Base-by-base conservation (phyloP, 2,329 filamentous ascomycete genomes). In the Sporothrix brasiliensis region DNA sequence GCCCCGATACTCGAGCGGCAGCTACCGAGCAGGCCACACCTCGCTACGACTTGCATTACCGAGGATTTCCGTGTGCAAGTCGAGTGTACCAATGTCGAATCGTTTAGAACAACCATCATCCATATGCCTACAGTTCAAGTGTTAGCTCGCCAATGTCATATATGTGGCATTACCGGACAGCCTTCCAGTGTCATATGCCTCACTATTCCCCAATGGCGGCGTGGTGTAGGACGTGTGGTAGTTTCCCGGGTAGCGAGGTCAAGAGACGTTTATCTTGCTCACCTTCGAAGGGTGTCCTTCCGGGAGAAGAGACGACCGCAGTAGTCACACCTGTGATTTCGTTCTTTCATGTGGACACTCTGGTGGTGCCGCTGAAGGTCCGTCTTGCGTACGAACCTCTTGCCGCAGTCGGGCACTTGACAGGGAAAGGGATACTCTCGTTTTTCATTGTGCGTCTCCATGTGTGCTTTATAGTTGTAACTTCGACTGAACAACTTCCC, bases 381-480 rank as follows among this genome's bases (percentile, higher is more conserved):
- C 1, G 93, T 94, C 80, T 91, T 93, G 75, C 93, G 87, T 21
- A 92, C 91, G 79, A 97, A 97, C 67, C 87, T 87, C 80, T 91
- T 92, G 74, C 81, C 84, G 80, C 93, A 97, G 68, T 85, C 86
- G 2, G 84, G 79, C 41, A 88, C 81, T 1, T 82, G 81, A 79
- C 93, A 97, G 1, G 85, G 83, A 76, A 92, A 91, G 0, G 89
- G 88, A 75, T 91, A 92, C 75, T 88, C 87, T 70, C 91, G 85
- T 71, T 87, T 85, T 16, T 92, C 88, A 76, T 95, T 89, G 77
- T 97, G 93, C 0, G 89, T 94, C 76, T 94, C 90, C 85, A 94
- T 86, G 78, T 97, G 93, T 41, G 92, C 91, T 76, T 92, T 93
- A 81, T 90, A 92, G 80, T 97, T 97, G 82, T 94, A 96, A 76